These are phyloP conservation scores for Nidularia sp. DNA, from an alignment of 768 basidiomycete species.

Conservation along the genomic window DNA sequence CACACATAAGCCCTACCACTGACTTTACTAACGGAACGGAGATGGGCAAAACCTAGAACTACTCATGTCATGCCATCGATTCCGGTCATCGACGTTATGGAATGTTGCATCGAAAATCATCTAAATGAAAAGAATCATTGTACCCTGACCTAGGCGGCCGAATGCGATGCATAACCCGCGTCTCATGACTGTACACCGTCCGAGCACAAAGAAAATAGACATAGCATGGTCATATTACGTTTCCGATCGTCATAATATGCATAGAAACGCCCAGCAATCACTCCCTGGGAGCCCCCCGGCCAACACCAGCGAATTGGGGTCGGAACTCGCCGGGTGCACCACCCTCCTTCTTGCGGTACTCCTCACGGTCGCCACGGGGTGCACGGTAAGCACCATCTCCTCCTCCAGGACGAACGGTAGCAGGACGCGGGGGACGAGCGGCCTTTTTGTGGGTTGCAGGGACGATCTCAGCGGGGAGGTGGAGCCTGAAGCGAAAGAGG, in stretches of 20 bases:
- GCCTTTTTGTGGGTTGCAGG: slow-evolving; percentile 98
- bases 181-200: too few species aligned
- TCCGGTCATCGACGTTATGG: too few species aligned
- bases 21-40: too few species aligned
- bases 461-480: slow-evolving; percentile 94
- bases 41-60: too few species aligned
- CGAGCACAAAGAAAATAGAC: background rate
- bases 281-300: slow-evolving; percentile 81
- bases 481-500: slow-evolving; percentile 56
- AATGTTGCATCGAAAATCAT: too few species aligned
- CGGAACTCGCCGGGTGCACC: slow-evolving; percentile 86
- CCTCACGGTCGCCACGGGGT: slow-evolving; percentile 85
- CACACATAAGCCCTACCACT: too few species aligned
- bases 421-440: slow-evolving; percentile 80
- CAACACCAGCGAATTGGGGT: slow-evolving; percentile 86
- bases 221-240: background rate
- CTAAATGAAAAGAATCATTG: too few species aligned
- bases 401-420: slow-evolving; percentile 64
- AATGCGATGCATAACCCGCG: too few species aligned
- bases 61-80: too few species aligned
- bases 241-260: background rate
- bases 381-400: slow-evolving; percentile 83
- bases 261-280: slow-evolving; percentile 23
- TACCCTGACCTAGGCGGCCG: too few species aligned
- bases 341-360: slow-evolving; percentile 90